phyloP scores from a whole-genome alignment of 1,284 basidiomycete species.

The Malassezia japonica region DNA sequence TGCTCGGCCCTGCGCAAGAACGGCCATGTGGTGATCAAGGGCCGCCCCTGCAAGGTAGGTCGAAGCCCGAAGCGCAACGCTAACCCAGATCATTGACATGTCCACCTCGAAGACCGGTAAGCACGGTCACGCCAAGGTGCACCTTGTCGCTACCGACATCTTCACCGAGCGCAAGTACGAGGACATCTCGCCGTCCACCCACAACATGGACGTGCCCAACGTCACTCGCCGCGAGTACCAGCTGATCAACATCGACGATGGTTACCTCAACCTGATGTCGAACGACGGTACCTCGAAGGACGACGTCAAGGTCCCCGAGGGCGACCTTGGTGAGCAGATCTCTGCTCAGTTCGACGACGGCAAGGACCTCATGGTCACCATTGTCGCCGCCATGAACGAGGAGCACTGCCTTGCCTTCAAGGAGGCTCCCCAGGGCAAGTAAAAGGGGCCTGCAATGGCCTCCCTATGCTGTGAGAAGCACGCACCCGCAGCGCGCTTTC shows the following conservation, averaged over 20 bases:
- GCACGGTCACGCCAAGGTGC: constrained; percentile 99
- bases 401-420: constrained; percentile 70
- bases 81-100: constrained; percentile 56
- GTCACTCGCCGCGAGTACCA: constrained; percentile 82
- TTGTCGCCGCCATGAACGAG: constrained; percentile 82
- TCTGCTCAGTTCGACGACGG: constrained; percentile 66
- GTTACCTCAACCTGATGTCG: constrained; percentile 90
- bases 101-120: constrained; percentile 95
- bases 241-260: constrained; percentile 59
- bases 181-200: constrained; percentile 96
- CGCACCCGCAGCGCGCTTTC: not conserved
- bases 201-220: constrained; percentile 98
- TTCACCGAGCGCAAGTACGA: constrained; percentile 53
- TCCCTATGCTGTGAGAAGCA: not conserved
- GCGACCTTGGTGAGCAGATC: constrained; percentile 71
- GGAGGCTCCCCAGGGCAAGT: constrained; percentile 46
- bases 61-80: not conserved
- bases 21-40: constrained; percentile 97
- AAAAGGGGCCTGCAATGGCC: too few species aligned
- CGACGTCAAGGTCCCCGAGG: constrained; percentile 87
- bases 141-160: constrained; percentile 87
- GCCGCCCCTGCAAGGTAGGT: constrained; percentile 78
- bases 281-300: constrained; percentile 77
- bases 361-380: constrained; percentile 74
- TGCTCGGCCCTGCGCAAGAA: constrained; percentile 86